phyloP scores from a whole-genome alignment of 345 rosid genomes.

The Syzygium oleosum region DNA sequence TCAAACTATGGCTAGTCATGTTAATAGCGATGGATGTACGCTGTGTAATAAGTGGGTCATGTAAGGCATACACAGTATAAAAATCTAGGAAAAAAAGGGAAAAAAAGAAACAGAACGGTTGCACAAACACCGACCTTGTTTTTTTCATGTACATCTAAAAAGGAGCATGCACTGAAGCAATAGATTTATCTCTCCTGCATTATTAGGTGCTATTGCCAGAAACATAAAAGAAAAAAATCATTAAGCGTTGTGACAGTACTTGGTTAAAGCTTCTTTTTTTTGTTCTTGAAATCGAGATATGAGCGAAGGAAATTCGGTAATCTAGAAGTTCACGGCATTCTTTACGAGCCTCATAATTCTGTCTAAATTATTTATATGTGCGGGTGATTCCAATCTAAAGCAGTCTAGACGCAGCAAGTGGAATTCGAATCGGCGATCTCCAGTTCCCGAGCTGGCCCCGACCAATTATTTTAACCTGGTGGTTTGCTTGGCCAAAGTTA shows the following conservation, averaged over 20 bases:
- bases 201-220: background rate
- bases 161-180: background rate
- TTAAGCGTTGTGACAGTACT: background rate
- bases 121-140: background rate
- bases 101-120: background rate
- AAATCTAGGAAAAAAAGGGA: background rate
- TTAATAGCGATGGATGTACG: background rate
- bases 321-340: accelerated
- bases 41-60: background rate
- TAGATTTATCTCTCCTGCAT: background rate
- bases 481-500: background rate
- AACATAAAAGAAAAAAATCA: background rate
- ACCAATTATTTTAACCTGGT: background rate
- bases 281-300: background rate
- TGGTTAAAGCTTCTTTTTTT: background rate
- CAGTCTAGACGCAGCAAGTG: background rate
- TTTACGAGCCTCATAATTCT: background rate
- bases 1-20: background rate
- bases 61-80: background rate
- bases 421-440: background rate
- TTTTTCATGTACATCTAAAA: background rate
- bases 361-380: background rate
- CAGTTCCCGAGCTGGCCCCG: background rate
- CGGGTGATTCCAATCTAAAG: background rate
- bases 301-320: background rate